Base-by-base conservation (phyloP, 73 alveolate species). In the Uronychia setigera region DNA sequence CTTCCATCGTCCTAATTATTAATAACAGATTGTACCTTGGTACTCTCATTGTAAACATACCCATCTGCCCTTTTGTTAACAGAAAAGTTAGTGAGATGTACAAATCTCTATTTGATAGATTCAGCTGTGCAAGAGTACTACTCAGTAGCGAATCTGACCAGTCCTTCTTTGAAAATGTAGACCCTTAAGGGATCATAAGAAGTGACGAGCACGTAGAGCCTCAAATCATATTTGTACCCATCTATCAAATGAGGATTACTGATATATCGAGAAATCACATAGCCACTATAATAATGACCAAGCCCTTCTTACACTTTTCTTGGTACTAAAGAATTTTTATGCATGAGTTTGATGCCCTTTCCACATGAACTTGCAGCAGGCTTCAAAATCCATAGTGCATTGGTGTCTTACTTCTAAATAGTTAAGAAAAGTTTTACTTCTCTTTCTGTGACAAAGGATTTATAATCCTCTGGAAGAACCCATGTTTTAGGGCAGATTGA, bases 351-450 rank as follows among this genome's bases (percentile, higher is more conserved):
- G 60, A 97, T 96, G 1, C 99, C 99, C 88, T 98, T 93, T 0
- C 99, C 99, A 58, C 99, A 87, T 31, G 97, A 84, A 1, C 97
- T 80, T 28, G 99, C 99, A 14, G 95, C 94, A n/a, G 99, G 99
- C 76, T 97, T 97, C 75, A 93, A 81, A 59, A 97, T 93, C 97
- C 99, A 97, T 77, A 97, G 57, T 30, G 82, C 86, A 26, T 94
- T 88, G 9, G 91, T 87, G 31, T 89, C 92, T 31, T 90, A 95
- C 26, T 31, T 27, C 35, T 46, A n/a, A 46, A 1, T 0, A 33
- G n/a, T 80, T 0, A 46, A 33, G 46, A 0, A 31, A 11, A 11
- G 29, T 0, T 0, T 80, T 83, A 84, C 86, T 81, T 96, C 97
- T 85, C 93, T 88, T 31, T 96, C 93, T 30, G 77, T 35, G 30